These are phyloP conservation scores for Ganoderma resinaceum DNA, from an alignment of 1,284 basidiomycete species.

Conservation along the genomic window DNA sequence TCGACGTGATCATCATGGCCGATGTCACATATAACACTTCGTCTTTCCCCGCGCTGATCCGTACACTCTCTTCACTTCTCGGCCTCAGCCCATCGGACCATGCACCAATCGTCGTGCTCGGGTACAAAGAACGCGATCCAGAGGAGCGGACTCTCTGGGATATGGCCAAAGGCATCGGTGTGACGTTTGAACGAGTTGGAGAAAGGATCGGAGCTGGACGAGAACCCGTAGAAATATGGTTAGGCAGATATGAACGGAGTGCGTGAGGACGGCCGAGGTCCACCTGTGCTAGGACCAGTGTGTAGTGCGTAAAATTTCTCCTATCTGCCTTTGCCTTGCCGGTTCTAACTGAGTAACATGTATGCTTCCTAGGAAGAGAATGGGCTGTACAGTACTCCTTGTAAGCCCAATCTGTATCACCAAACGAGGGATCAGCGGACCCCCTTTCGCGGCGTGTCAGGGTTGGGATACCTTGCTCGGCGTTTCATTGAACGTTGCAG, in stretches of 20 bases:
- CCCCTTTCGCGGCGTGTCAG: neutral
- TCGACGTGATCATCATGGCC: constrained; percentile 82
- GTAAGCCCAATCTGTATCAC: neutral
- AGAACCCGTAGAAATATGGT: constrained; percentile 78
- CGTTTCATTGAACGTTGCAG: neutral
- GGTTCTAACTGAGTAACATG: neutral
- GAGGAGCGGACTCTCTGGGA: constrained; percentile 79
- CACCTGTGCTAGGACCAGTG: neutral
- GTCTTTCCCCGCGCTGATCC: constrained; percentile 75
- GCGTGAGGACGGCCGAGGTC: neutral
- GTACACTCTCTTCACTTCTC: constrained; percentile 58
- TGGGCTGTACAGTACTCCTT: neutral
- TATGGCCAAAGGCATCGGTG: constrained; percentile 51
- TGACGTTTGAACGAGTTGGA: constrained; percentile 63
- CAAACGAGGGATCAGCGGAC: too few relatives aligned
- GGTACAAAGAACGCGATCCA: constrained; percentile 84
- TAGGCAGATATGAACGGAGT: constrained; percentile 38
- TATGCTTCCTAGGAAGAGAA: neutral
- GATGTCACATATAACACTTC: constrained; percentile 91
- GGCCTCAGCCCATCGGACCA: constrained; percentile 28
- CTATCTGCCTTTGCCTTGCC: neutral
- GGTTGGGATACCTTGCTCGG: neutral
- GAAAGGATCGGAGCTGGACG: constrained; percentile 62
- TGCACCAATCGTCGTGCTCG: constrained; percentile 65
- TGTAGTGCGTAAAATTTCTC: neutral